These are phyloP conservation scores for Tritrichomonas foetus DNA, from an alignment of 208 protist species.

Conservation along the genomic window DNA sequence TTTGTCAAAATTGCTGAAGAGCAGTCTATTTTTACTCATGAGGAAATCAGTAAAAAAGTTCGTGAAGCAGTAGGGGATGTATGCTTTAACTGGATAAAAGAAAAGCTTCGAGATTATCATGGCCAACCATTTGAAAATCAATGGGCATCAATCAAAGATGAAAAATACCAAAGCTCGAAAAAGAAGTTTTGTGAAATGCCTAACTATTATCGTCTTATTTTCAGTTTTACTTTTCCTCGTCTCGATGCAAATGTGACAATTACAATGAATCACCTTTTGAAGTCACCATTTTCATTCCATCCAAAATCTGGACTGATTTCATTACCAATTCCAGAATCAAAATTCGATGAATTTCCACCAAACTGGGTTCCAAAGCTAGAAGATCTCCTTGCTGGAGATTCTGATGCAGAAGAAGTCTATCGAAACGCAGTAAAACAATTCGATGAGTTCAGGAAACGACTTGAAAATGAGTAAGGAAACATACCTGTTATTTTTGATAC, in stretches of 20 bases:
- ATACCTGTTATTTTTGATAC: too few relatives aligned
- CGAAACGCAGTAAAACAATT: too few relatives aligned
- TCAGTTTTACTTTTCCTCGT: conserved; percentile 76
- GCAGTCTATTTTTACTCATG: conserved; percentile 49
- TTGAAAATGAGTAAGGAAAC: too few relatives aligned
- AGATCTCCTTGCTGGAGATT: not conserved
- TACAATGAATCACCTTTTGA: conserved; percentile 89
- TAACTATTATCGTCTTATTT: conserved; percentile 56
- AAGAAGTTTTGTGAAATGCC: conserved; percentile 12
- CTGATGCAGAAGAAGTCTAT: not conserved
- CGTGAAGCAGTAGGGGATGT: not conserved
- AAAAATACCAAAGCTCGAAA: not conserved
- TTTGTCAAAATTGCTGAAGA: conserved; percentile 45
- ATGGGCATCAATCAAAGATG: not conserved
- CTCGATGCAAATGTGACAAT: conserved; percentile 92
- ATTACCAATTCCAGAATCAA: conserved; percentile 47
- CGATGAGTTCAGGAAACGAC: too few relatives aligned
- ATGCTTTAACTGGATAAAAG: not conserved
- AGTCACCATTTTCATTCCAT: conserved; percentile 83
- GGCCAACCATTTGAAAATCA: not conserved
- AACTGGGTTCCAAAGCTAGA: conserved; percentile 46
- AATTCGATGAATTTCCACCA: conserved; percentile 45
- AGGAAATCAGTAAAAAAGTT: not conserved
- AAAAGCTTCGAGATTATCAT: not conserved
- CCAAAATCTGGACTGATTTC: conserved; percentile 57